Conservation (phyloP, 1,284 basidiomycete species). For the Kwoniella shivajii region DNA sequence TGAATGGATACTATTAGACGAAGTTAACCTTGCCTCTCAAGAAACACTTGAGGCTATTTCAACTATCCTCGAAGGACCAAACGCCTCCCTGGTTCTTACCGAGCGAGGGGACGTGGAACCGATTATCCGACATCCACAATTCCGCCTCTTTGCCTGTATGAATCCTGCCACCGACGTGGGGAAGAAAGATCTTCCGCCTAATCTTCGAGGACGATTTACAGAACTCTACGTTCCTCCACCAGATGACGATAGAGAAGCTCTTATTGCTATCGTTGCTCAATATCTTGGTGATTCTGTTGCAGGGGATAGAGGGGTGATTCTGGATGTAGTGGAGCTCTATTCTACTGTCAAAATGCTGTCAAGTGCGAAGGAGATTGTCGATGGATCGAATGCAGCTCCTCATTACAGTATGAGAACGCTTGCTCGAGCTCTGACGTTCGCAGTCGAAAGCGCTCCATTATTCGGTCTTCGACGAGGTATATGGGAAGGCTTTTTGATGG, state of each 20-base stretch:
- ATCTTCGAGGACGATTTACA: constrained; percentile 88
- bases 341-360: constrained; percentile 77
- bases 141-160: constrained; percentile 98
- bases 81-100: constrained; percentile 86
- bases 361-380: constrained; percentile 79
- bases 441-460: constrained; percentile 73
- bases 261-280: constrained; percentile 82
- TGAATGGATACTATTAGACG: constrained; percentile 95
- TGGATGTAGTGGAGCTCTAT: constrained; percentile 93
- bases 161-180: constrained; percentile 99
- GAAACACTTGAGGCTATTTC: constrained; percentile 95
- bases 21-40: constrained; percentile 91
- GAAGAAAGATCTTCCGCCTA: constrained; percentile 92
- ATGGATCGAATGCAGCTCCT: constrained; percentile 92
- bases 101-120: constrained; percentile 92
- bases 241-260: constrained; percentile 87
- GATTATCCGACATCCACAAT: constrained; percentile 87
- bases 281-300: constrained; percentile 85
- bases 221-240: constrained; percentile 94
- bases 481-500: constrained; percentile 97
- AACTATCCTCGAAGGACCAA: constrained; percentile 78
- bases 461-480: constrained; percentile 85
- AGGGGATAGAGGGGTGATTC: constrained; percentile 83
- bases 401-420: constrained; percentile 98
- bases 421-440: constrained; percentile 86